A percentile compares a stretch with the other conserved stretches of the same genome.
These are phyloP conservation scores for Lichtheimia hyalospora DNA, from an alignment of 371 early-diverging fungal species.

Conservation along the genomic window DNA sequence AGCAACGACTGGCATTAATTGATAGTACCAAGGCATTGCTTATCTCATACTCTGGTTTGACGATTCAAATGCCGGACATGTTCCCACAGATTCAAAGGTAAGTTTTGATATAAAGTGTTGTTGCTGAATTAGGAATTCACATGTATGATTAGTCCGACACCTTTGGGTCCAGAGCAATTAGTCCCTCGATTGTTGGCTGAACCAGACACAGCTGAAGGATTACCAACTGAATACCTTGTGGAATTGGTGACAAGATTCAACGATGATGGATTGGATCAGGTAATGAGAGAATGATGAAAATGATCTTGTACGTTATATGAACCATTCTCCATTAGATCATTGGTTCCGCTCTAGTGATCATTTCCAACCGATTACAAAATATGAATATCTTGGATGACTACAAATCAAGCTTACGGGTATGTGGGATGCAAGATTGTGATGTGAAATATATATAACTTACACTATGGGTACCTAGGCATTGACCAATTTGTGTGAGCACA, in stretches of 20 bases:
- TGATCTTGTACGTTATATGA: neutral
- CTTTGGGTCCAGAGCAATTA: conserved; percentile 37
- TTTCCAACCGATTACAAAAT: conserved; percentile 39
- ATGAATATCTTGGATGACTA: conserved; percentile 60
- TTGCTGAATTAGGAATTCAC: conserved; percentile 17
- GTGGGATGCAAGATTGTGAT: neutral
- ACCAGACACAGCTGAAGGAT: conserved; percentile 43
- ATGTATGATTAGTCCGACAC: conserved; percentile 19
- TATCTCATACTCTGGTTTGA: conserved; percentile 84
- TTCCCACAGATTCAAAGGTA: conserved; percentile 78
- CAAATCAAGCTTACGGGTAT: conserved; percentile 52
- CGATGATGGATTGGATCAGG: conserved; percentile 61
- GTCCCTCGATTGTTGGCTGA: conserved; percentile 46
- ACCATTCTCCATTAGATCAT: conserved; percentile 37
- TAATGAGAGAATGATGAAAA: conserved; percentile 11
- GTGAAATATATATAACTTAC: no score
- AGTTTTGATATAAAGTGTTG: conserved; percentile 6
- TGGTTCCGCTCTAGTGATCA: conserved; percentile 47
- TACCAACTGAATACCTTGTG: conserved; percentile 52
- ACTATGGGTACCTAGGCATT: conserved; percentile 36
- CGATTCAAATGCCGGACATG: conserved; percentile 85
- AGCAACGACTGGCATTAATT: conserved; percentile 61
- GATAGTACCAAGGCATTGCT: conserved; percentile 56
- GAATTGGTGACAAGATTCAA: conserved; percentile 57
- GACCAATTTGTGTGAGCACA: conserved; percentile 45